phyloP scores from a whole-genome alignment of 768 basidiomycete genomes.

The Macrolepiota albuminosa region DNA sequence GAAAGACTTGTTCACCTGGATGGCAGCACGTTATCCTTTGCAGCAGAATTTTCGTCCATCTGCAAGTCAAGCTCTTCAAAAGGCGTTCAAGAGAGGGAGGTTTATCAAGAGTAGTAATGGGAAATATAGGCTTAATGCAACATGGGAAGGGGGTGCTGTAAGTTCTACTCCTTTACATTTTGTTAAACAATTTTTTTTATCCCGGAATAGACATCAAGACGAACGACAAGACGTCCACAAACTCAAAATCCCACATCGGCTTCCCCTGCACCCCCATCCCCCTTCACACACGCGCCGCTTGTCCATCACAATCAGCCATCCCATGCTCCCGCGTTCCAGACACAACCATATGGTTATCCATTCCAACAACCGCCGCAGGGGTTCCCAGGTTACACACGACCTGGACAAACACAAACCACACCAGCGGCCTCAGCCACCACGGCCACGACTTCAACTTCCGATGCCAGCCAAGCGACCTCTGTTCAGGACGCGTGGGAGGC shows the following conservation, averaged over 20 bases:
- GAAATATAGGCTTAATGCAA: constrained; percentile 70
- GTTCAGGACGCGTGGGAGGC: constrained; percentile 71
- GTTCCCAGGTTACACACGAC: constrained; percentile 19
- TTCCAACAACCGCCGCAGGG: constrained; percentile 12
- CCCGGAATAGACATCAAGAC: constrained; percentile 56
- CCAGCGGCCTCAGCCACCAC: constrained; percentile 8
- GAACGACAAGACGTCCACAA: constrained; percentile 79
- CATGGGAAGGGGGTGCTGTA: constrained; percentile 81
- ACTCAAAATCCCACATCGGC: constrained; percentile 35
- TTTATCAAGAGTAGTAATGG: constrained; percentile 71
- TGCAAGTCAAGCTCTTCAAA: constrained; percentile 85
- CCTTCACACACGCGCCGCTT: constrained; percentile 57
- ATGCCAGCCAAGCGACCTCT: constrained; percentile 27
- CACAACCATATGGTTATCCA: constrained; percentile 9
- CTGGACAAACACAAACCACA: constrained; percentile 20
- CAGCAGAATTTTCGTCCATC: constrained; percentile 89
- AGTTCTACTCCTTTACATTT: constrained; percentile 22
- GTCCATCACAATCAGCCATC: constrained; percentile 29
- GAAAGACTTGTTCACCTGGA: constrained; percentile 82
- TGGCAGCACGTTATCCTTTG: constrained; percentile 76
- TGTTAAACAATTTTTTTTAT: not conserved
- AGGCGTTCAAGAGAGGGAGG: constrained; percentile 77
- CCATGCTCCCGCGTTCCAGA: constrained; percentile 5
- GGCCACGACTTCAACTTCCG: constrained; percentile 11
- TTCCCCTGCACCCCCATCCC: constrained; percentile 34